Evolutionary conservation across 2,329 filamentous ascomycete species (phyloP).

Genomic region (Colletotrichum sp.): DNA sequence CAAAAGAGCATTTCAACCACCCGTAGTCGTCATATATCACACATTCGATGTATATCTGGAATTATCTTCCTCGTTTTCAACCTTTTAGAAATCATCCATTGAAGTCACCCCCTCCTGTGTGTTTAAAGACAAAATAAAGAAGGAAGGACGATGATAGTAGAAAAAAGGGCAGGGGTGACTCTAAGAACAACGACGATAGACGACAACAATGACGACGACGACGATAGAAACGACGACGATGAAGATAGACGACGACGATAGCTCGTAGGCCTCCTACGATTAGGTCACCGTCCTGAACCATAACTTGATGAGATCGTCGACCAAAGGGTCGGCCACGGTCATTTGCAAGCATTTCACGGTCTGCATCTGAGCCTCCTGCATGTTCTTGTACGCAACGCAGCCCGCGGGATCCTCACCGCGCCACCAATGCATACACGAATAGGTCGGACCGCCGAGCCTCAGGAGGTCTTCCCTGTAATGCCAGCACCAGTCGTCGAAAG

Average conservation of each 20-base stretch:
- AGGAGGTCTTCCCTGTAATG: background rate
- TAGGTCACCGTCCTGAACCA: background rate
- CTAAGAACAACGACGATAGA: too few relatives aligned
- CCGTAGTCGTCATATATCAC: background rate
- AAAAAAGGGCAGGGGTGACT: too few relatives aligned
- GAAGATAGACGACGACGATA: too few relatives aligned
- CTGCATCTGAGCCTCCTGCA: background rate
- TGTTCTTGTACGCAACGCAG: background rate
- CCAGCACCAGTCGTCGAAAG: background rate
- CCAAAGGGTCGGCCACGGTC: background rate
- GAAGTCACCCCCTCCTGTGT: too few relatives aligned
- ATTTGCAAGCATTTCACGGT: background rate
- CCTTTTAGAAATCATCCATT: too few relatives aligned
- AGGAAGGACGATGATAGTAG: too few relatives aligned
- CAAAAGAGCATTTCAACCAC: background rate
- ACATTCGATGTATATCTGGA: too few relatives aligned
- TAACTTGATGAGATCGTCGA: background rate
- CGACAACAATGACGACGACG: too few relatives aligned
- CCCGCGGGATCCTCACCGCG: background rate
- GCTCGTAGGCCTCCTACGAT: background rate
- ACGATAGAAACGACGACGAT: too few relatives aligned
- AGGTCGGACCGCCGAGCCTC: background rate
- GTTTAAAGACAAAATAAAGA: too few relatives aligned
- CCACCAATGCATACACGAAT: background rate
- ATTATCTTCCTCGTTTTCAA: too few relatives aligned